Base-by-base conservation (phyloP, 208 protist genomes). In the Leishmania tarentolae region DNA sequence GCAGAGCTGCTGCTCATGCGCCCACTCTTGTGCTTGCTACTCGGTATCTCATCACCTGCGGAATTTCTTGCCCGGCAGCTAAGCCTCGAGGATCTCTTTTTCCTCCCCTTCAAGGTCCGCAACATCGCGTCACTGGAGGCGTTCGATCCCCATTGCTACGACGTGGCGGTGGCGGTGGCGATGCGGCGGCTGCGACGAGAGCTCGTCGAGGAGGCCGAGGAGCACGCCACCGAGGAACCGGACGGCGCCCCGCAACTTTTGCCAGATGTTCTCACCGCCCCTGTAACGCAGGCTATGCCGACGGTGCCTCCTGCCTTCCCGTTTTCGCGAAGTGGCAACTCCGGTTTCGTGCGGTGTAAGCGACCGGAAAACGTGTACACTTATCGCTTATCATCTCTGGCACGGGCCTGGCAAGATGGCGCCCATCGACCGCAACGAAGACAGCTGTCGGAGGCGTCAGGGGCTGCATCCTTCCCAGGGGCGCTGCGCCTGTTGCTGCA, bases 61-160 rank as follows among this genome's bases (percentile, higher is more conserved):
- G 84, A 88, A 65, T 40, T 84, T 44, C 75, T 73, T 0, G 72
- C 76, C 46, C 89, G 89, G 37, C 84, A 89, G 50, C 77, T 96
- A 42, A 57, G 82, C 31, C 57, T 90, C 0, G 91, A 94, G 76
- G 92, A 96, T 69, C 63, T 96, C 13, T 92, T 72, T 78, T 96
- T 94, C 72, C 76, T 96, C 53, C 89, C 92, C 0, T 72, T 94
- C 47, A 86, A 85, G 56, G 86, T 88, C 74, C 74, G 89, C 0
- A 83, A 90, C 46, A 74, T 96, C 50, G 90, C 89, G 15, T 87
- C 90, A 56, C 47, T 93, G 19, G 92, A 94, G 66, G 88, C 83
- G 3, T 90, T 96, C 74, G 59, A 86, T 31, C 78, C 81, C 37
- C 75, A 76, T 61, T 85, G 83, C 70, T 93, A 92, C 82, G 74